Conservation (phyloP, 257 asterid genomes). For the Gentiana dahurica region DNA sequence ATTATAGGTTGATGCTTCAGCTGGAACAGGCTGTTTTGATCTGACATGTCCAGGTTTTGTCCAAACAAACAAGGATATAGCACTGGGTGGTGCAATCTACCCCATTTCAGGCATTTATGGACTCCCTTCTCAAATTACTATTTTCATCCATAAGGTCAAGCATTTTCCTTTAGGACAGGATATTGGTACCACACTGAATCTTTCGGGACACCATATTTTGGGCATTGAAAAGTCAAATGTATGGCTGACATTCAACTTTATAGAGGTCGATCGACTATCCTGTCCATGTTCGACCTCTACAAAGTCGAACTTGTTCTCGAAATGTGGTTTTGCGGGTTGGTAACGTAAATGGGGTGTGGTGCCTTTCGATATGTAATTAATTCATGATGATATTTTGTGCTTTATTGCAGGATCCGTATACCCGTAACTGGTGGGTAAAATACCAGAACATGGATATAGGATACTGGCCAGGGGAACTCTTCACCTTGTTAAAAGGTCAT, state of each 20-base stretch:
- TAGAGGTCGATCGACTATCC: no score
- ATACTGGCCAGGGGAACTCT: slow-evolving; percentile 52
- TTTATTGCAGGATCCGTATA: slow-evolving; percentile 28
- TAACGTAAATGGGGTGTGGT: no score
- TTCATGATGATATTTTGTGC: neutral
- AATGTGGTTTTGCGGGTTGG: no score
- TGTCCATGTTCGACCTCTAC: no score
- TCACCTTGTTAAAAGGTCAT: slow-evolving; percentile 11
- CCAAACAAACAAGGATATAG: slow-evolving; percentile 48
- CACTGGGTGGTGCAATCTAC: slow-evolving; percentile 58
- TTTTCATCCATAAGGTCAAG: slow-evolving; percentile 43
- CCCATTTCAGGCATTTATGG: slow-evolving; percentile 43
- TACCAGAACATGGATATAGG: slow-evolving; percentile 42
- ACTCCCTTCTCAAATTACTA: slow-evolving; percentile 37
- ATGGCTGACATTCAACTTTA: no score
- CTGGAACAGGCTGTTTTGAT: slow-evolving; percentile 60
- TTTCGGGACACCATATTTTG: no score
- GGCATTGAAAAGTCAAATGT: no score
- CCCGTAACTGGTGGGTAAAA: slow-evolving; percentile 59
- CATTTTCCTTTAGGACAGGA: neutral
- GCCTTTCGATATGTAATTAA: no score
- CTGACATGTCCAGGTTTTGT: slow-evolving; percentile 63
- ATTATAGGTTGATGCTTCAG: slow-evolving; percentile 36
- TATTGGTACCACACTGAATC: no score
- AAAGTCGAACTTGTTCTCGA: no score